A percentile compares a stretch with the other conserved stretches of the same genome.
Evolutionary conservation across 1,139 yeast genomes (phyloP).

Genomic region (Candida smagusa): DNA sequence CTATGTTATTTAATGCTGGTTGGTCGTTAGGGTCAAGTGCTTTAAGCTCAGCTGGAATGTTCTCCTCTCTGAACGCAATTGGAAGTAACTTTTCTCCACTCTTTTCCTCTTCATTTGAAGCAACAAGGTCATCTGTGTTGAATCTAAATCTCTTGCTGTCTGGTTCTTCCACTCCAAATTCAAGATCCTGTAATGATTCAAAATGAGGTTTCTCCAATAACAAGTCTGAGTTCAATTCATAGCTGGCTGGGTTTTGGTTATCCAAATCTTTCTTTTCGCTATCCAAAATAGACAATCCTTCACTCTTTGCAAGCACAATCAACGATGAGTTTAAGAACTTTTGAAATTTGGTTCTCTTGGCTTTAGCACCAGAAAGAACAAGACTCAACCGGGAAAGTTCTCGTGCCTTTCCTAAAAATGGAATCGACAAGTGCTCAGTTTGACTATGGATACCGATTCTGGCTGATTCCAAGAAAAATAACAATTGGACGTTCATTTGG

Average conservation of each 20-base stretch:
- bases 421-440: conserved; percentile 55
- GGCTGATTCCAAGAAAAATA: conserved; percentile 65
- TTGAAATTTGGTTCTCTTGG: conserved; percentile 85
- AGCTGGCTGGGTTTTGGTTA: conserved; percentile 45
- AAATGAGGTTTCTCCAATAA: conserved; percentile 71
- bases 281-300: conserved; percentile 24
- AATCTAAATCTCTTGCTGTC: conserved; percentile 41
- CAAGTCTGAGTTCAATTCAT: conserved; percentile 71
- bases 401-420: conserved; percentile 51
- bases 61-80: conserved; percentile 56
- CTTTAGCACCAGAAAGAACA: conserved; percentile 82
- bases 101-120: conserved; percentile 21
- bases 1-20: conserved; percentile 69
- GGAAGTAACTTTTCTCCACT: conserved; percentile 49
- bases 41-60: conserved; percentile 56
- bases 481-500: conserved; percentile 37
- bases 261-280: conserved; percentile 15
- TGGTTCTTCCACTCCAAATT: conserved; percentile 25
- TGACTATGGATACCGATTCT: conserved; percentile 59
- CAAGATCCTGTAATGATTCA: conserved; percentile 57
- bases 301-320: conserved; percentile 72
- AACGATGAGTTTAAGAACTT: conserved; percentile 66
- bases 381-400: conserved; percentile 58
- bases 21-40: conserved; percentile 77
- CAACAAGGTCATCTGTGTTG: conserved; percentile 20